Evolutionary conservation across 257 asterid genomes (phyloP).

Genomic region (Solanum raphanifolium): DNA sequence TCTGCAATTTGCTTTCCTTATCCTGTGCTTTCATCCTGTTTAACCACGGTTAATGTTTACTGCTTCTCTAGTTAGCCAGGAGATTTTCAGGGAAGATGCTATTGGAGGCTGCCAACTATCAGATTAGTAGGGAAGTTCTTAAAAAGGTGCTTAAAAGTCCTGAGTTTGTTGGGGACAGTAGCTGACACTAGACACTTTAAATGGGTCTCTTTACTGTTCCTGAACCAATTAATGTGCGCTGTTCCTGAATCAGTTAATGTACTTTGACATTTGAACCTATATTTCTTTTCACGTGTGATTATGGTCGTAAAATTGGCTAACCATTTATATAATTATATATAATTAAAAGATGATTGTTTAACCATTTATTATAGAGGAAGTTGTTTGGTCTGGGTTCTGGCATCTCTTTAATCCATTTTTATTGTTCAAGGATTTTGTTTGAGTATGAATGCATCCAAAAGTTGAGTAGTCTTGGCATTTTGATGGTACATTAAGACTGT

Average conservation of each 20-base stretch:
- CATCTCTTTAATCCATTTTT: background rate
- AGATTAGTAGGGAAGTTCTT: slow-evolving; percentile 53
- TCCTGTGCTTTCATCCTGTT: slow-evolving; percentile 1
- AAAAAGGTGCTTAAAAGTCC: slow-evolving; percentile 44
- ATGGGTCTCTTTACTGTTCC: background rate
- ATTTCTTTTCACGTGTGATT: background rate
- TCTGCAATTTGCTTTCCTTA: slow-evolving; percentile 3
- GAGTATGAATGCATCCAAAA: background rate
- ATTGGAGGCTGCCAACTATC: slow-evolving; percentile 73
- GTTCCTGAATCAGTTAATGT: background rate
- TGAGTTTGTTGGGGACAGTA: background rate
- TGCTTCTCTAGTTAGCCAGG: slow-evolving; percentile 56
- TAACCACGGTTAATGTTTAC: slow-evolving; percentile 4
- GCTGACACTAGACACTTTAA: background rate
- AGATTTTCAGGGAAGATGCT: slow-evolving; percentile 66
- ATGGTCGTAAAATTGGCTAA: background rate
- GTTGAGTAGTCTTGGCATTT: background rate
- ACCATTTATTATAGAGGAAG: background rate
- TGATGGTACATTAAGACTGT: background rate
- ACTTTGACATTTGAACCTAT: background rate
- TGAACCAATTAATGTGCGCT: background rate
- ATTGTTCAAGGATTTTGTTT: background rate
- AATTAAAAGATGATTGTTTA: background rate
- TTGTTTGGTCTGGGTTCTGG: background rate
- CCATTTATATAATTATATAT: background rate